phyloP scores from a whole-genome alignment of 768 basidiomycete genomes.

The Boletus fagicola region DNA sequence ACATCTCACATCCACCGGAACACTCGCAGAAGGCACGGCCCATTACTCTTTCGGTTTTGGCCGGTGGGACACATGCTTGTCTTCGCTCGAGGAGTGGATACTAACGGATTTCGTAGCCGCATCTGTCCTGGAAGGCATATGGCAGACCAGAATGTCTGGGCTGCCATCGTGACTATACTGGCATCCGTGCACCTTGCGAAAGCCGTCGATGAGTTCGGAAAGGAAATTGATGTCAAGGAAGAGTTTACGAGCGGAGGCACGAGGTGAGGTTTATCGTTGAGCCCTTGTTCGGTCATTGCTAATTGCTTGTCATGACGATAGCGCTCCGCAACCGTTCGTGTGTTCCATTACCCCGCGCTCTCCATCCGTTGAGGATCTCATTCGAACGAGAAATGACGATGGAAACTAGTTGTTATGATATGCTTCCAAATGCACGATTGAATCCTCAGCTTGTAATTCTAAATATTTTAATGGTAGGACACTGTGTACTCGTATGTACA shows the following conservation, averaged over 20 bases:
- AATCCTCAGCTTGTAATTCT: neutral
- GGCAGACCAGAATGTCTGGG: conserved; percentile 35
- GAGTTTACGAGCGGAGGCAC: conserved; percentile 27
- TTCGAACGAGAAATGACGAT: conserved; percentile 9
- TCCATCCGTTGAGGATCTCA: conserved; percentile 12
- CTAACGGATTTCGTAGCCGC: conserved; percentile 18
- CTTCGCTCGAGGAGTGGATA: neutral
- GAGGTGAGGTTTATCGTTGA: conserved; percentile 9
- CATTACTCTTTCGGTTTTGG: conserved; percentile 25
- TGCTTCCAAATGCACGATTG: neutral
- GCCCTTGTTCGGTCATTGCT: neutral
- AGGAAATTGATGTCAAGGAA: conserved; percentile 24
- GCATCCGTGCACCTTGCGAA: conserved; percentile 29
- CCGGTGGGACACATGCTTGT: conserved; percentile 16
- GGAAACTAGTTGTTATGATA: neutral
- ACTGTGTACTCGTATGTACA: neutral
- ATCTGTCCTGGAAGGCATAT: conserved; percentile 36
- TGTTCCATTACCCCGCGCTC: conserved; percentile 24
- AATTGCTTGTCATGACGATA: conserved; percentile 5
- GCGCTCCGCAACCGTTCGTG: conserved; percentile 24
- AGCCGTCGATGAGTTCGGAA: conserved; percentile 30
- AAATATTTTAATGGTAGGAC: neutral
- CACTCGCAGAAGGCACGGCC: conserved; percentile 3
- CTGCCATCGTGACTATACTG: conserved; percentile 32
- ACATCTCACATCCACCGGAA: conserved; percentile 37